Percentiles rank a stretch among this genome's conserved stretches.
Conservation (phyloP, 768 basidiomycete genomes). For the Collybia sp. region DNA sequence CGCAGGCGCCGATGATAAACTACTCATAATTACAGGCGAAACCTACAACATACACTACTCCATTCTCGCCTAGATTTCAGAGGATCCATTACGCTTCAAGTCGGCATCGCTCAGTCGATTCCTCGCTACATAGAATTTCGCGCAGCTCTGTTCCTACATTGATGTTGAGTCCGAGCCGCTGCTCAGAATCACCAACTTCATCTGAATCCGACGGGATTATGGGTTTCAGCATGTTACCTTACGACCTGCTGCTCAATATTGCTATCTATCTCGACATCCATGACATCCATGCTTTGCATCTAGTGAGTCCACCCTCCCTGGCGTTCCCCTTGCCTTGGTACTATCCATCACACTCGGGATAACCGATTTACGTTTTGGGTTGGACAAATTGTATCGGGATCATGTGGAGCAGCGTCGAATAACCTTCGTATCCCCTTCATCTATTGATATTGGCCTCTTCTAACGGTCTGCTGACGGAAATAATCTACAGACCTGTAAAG, state of each 20-base stretch:
- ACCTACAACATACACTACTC: no score
- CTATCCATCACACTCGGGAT: no score
- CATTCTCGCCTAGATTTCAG: no score
- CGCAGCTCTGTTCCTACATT: constrained; percentile 6
- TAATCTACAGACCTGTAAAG: constrained; percentile 50
- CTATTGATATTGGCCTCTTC: not conserved
- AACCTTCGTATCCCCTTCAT: not conserved
- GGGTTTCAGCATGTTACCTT: constrained; percentile 48
- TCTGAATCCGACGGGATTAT: constrained; percentile 18
- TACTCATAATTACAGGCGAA: no score
- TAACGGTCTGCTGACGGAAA: constrained; percentile 1
- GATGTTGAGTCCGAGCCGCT: constrained; percentile 6
- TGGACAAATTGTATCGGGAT: no score
- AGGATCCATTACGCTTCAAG: no score
- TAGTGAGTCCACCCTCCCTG: constrained; percentile 36
- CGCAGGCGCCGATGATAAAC: no score
- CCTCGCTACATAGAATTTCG: no score
- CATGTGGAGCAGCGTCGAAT: not conserved
- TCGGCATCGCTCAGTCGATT: no score
- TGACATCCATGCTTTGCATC: constrained; percentile 58
- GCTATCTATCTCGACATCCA: constrained; percentile 54
- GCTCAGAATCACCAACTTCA: constrained; percentile 7
- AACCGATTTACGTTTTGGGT: no score
- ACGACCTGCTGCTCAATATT: constrained; percentile 69
- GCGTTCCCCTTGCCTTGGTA: not conserved